These are phyloP conservation scores for Inga oerstediana DNA, from an alignment of 306 rosid species.

Conservation along the genomic window DNA sequence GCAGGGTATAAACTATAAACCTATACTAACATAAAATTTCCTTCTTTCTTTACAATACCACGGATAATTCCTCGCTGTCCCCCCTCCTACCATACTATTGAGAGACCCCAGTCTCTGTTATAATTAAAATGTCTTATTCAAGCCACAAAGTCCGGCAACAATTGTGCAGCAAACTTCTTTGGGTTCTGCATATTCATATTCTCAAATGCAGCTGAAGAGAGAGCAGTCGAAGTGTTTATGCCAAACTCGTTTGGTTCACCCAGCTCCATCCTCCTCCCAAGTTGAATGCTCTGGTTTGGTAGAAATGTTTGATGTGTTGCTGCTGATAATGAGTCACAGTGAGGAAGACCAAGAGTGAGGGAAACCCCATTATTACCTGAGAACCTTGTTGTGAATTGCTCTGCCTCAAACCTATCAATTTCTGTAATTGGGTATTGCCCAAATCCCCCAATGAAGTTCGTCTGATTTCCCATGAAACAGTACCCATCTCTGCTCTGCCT, in stretches of 20 bases:
- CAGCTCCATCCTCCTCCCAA: conserved; percentile 74
- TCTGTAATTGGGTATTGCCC: conserved; percentile 95
- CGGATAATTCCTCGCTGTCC: conserved; percentile 42
- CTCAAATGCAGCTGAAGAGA: conserved; percentile 78
- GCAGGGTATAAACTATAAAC: conserved; percentile 79
- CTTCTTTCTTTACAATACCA: conserved; percentile 85
- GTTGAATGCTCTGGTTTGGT: conserved; percentile 77
- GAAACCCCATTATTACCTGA: conserved; percentile 90
- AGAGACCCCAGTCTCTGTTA: conserved; percentile 32
- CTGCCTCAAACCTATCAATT: conserved; percentile 82
- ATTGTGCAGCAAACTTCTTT: conserved; percentile 90
- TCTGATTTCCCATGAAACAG: conserved; percentile 76
- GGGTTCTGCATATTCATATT: conserved; percentile 87
- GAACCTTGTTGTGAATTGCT: conserved; percentile 78
- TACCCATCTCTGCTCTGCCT: conserved; percentile 83
- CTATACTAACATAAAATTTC: conserved; percentile 74
- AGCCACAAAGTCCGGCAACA: conserved; percentile 92
- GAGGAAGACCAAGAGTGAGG: conserved; percentile 92
- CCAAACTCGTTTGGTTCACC: conserved; percentile 74
- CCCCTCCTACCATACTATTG: conserved; percentile 37
- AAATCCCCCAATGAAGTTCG: conserved; percentile 84
- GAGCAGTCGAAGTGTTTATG: conserved; percentile 73
- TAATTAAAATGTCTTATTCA: conserved; percentile 35
- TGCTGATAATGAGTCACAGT: conserved; percentile 73
- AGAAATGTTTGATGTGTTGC: conserved; percentile 76